Evolutionary conservation across 352 stramenopile genomes (phyloP).

Genomic region (Phytophthora aleatoria): DNA sequence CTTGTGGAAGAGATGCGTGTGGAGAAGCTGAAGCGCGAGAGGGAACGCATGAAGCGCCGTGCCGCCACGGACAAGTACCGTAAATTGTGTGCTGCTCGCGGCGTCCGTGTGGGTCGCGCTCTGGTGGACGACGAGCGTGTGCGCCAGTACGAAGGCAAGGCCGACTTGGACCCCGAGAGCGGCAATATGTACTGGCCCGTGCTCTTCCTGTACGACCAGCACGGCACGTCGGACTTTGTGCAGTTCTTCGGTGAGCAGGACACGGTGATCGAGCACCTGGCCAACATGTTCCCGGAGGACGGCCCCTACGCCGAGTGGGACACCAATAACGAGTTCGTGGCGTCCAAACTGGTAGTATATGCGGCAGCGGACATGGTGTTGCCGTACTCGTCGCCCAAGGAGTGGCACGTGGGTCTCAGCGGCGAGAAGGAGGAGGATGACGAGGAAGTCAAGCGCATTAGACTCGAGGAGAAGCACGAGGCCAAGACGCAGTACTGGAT

Average conservation of each 20-base stretch:
- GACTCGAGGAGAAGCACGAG: conserved; percentile 74
- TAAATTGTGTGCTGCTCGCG: conserved; percentile 64
- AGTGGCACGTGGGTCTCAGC: conserved; percentile 84
- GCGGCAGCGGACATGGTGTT: conserved; percentile 73
- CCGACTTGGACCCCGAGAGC: conserved; percentile 64
- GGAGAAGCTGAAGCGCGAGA: conserved; percentile 65
- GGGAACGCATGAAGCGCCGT: conserved; percentile 70
- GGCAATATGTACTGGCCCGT: conserved; percentile 80
- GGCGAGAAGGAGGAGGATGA: conserved; percentile 73
- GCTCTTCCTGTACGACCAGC: conserved; percentile 87
- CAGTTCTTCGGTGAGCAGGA: conserved; percentile 83
- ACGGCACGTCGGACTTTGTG: conserved; percentile 87
- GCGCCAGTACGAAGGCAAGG: conserved; percentile 83
- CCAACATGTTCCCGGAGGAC: conserved; percentile 91
- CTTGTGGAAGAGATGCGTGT: conserved; percentile 69
- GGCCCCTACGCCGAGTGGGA: conserved; percentile 87
- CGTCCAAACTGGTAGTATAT: conserved; percentile 78
- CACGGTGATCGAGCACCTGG: conserved; percentile 82
- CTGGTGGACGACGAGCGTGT: conserved; percentile 84
- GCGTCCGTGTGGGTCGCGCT: conserved; percentile 70
- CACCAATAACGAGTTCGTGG: conserved; percentile 67
- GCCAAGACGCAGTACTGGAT: conserved; percentile 82
- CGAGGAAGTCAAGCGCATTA: conserved; percentile 63
- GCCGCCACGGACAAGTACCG: conserved; percentile 81
- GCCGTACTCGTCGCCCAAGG: conserved; percentile 60